Evolutionary conservation across 2,329 filamentous ascomycete genomes (phyloP).

Genomic region (Stemphylium vesicarium): DNA sequence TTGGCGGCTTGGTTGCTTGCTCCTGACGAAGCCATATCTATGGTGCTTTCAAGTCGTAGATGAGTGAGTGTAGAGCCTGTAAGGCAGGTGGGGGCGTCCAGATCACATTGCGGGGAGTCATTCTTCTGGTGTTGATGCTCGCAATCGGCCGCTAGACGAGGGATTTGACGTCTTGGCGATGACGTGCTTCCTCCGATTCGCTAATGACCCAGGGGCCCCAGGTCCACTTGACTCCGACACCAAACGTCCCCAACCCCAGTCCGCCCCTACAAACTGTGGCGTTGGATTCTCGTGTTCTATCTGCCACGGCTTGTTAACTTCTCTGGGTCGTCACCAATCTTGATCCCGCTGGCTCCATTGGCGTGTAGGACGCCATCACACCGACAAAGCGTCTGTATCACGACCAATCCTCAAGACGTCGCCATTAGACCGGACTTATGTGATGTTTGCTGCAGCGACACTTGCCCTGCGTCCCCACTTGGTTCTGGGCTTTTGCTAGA

Average conservation of each 20-base stretch:
- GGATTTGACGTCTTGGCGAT: constrained; percentile 34
- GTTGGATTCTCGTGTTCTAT: not conserved
- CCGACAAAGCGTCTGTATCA: not conserved
- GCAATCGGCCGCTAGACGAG: constrained; percentile 32
- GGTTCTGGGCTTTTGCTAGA: not conserved
- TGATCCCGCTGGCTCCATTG: no score
- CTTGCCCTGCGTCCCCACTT: no score
- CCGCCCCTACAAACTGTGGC: not conserved
- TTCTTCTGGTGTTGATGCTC: constrained; percentile 30
- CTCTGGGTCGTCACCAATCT: no score
- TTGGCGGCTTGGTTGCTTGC: constrained; percentile 19
- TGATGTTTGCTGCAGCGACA: not conserved
- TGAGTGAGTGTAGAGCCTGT: constrained; percentile 15
- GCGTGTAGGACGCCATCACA: no score
- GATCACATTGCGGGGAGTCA: constrained; percentile 37
- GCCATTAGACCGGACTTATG: not conserved
- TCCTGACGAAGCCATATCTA: constrained; percentile 27
- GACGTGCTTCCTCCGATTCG: constrained; percentile 32
- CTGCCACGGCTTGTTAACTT: no score
- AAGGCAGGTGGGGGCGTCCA: constrained; percentile 15
- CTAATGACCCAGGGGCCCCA: not conserved
- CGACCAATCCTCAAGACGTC: not conserved
- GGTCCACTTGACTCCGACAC: no score
- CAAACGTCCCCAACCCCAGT: not conserved
- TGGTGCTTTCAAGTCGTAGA: constrained; percentile 11